These are phyloP conservation scores for Colletotrichum scovillei DNA, from an alignment of 2,329 filamentous ascomycete genomes.

Conservation along the genomic window DNA sequence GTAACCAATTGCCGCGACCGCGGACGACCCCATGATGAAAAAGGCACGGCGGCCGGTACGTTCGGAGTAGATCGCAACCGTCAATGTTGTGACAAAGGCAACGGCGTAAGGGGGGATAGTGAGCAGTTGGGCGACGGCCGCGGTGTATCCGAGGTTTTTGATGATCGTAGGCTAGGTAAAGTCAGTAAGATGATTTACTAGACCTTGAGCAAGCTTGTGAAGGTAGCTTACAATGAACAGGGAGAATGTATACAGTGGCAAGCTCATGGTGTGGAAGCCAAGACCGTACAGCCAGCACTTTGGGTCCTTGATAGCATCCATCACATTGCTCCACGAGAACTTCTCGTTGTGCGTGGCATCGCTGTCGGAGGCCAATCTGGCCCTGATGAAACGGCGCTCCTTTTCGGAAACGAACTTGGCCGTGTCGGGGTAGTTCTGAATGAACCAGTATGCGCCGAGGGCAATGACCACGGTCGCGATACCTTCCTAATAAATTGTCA, in stretches of 20 bases:
- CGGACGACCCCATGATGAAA: slow-evolving; percentile 70
- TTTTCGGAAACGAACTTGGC: slow-evolving; percentile 66
- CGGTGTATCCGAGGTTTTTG: slow-evolving; percentile 62
- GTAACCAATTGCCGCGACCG: slow-evolving; percentile 71
- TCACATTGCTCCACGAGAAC: slow-evolving; percentile 76
- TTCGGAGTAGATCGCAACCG: slow-evolving; percentile 71
- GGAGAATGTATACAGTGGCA: slow-evolving; percentile 69
- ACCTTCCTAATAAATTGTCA: slow-evolving; percentile 60
- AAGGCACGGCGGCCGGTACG: slow-evolving; percentile 66
- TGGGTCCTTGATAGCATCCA: slow-evolving; percentile 71
- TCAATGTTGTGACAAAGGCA: slow-evolving; percentile 69
- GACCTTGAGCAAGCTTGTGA: accelerated
- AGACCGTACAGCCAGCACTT: slow-evolving; percentile 81
- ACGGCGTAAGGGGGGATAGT: slow-evolving; percentile 74
- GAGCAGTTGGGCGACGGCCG: slow-evolving; percentile 66
- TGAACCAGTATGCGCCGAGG: slow-evolving; percentile 65
- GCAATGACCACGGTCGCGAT: slow-evolving; percentile 65
- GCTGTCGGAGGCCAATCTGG: slow-evolving; percentile 73
- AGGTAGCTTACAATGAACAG: slow-evolving; percentile 59
- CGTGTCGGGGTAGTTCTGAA: slow-evolving; percentile 73
- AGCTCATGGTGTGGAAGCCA: slow-evolving; percentile 77
- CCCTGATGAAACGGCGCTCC: slow-evolving; percentile 68
- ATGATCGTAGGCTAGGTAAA: slow-evolving; percentile 62
- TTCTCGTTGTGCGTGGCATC: slow-evolving; percentile 76
- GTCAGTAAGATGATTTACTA: background rate